Conservation (phyloP, 176 grass and related monocot genomes). For the Alopecurus myosuroides region DNA sequence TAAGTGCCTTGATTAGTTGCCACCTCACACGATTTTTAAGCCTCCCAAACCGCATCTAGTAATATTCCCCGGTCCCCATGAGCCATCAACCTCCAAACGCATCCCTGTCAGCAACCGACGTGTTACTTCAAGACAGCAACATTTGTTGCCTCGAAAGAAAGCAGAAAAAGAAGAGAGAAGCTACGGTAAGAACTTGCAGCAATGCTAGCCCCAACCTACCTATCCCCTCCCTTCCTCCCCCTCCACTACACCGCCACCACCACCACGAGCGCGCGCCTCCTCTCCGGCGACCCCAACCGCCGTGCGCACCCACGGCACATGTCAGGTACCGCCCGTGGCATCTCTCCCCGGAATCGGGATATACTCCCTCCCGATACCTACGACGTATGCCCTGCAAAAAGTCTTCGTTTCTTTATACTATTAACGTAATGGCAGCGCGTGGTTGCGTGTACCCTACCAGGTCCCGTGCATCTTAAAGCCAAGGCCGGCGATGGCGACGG, state of each 20-base stretch:
- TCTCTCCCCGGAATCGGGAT: not conserved
- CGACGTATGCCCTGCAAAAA: not conserved
- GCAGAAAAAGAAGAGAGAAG: not conserved
- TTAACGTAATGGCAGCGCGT: not conserved
- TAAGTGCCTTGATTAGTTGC: too few relatives aligned
- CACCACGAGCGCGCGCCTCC: not conserved
- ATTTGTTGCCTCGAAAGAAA: not conserved
- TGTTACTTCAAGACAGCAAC: not conserved
- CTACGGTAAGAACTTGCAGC: not conserved
- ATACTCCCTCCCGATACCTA: not conserved
- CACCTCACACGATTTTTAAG: not conserved
- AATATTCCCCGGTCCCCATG: not conserved
- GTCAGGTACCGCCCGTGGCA: conserved; percentile 2
- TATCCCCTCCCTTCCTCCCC: conserved; percentile 7
- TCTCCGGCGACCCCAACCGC: conserved; percentile 14
- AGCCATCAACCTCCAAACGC: not conserved
- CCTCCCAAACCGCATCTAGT: not conserved
- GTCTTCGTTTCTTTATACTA: not conserved
- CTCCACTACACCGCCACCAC: not conserved
- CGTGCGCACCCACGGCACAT: not conserved
- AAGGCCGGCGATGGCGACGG: not conserved
- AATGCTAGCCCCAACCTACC: conserved; percentile 23
- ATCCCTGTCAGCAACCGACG: not conserved
- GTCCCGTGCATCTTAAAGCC: not conserved
- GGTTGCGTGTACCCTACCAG: not conserved